Evolutionary conservation across 1,284 basidiomycete species (phyloP).

Genomic region (Ganoderma meredithae): DNA sequence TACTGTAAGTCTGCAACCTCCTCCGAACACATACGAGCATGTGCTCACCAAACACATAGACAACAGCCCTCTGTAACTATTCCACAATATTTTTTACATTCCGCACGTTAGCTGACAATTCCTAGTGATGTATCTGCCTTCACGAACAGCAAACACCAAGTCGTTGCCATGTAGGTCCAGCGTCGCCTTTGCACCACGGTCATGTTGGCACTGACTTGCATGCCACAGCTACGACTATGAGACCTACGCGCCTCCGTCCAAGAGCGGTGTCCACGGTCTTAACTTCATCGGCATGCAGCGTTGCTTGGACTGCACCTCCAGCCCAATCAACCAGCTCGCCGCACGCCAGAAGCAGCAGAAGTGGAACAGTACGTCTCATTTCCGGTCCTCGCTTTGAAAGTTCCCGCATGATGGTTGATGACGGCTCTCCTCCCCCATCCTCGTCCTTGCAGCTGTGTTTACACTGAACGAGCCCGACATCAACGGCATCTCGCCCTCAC

Average conservation of each 20-base stretch:
- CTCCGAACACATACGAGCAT: neutral
- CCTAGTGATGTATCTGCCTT: neutral
- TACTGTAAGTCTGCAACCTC: neutral
- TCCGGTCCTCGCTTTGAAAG: neutral
- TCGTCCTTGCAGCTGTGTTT: neutral
- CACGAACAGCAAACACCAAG: conserved; percentile 1
- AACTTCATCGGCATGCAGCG: conserved; percentile 10
- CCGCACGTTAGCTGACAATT: neutral
- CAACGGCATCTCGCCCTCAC: conserved; percentile 6
- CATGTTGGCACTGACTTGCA: neutral
- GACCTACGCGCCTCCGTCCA: conserved; percentile 1
- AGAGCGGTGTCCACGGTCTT: neutral
- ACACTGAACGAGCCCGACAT: conserved; percentile 11
- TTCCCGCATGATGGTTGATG: neutral
- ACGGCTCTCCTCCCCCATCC: neutral
- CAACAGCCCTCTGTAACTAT: neutral
- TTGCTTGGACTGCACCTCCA: conserved; percentile 5
- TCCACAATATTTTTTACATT: neutral
- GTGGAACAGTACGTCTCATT: neutral
- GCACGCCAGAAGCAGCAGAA: conserved; percentile 7
- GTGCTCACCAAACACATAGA: neutral
- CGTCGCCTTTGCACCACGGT: no score
- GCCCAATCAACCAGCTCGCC: conserved; percentile 7
- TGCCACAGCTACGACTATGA: conserved; percentile 3
- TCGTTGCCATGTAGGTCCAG: conserved; percentile 6